Percentiles rank a stretch among this genome's conserved stretches.
phyloP scores from a whole-genome alignment of 306 rosid species.

The Fragaria ananassa region DNA sequence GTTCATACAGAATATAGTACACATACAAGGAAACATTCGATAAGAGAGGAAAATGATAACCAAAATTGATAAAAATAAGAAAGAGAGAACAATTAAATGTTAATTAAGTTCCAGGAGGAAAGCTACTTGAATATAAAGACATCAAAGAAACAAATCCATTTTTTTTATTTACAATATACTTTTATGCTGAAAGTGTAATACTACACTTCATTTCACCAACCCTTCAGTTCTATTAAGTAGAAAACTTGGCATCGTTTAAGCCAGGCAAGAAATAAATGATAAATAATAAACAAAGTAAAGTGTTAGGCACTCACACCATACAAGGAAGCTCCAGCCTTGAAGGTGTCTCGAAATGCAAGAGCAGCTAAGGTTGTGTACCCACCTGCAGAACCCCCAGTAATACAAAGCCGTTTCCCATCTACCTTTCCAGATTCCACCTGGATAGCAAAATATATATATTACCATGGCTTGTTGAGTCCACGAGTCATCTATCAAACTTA shows the following conservation, averaged over 20 bases:
- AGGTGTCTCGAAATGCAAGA: slow-evolving; percentile 71
- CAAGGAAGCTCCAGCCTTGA: slow-evolving; percentile 92
- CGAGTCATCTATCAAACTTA: neutral
- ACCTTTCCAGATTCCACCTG: slow-evolving; percentile 82
- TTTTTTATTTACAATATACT: too few relatives aligned
- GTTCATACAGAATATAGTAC: slow-evolving; percentile 5
- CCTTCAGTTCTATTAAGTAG: too few relatives aligned
- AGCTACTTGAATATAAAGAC: too few relatives aligned
- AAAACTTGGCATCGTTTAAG: too few relatives aligned
- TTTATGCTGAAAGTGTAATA: too few relatives aligned
- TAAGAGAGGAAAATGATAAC: neutral
- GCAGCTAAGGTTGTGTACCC: slow-evolving; percentile 97
- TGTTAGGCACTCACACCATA: slow-evolving; percentile 66
- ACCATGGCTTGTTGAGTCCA: neutral
- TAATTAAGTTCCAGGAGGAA: too few relatives aligned
- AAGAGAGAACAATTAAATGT: too few relatives aligned
- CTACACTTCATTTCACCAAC: too few relatives aligned
- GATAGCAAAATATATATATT: slow-evolving; percentile 15
- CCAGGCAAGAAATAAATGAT: too few relatives aligned
- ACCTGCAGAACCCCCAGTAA: slow-evolving; percentile 94
- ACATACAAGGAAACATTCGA: neutral
- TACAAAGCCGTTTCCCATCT: slow-evolving; percentile 73
- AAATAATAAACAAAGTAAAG: slow-evolving; percentile 9
- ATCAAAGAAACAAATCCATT: too few relatives aligned
- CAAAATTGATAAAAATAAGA: too few relatives aligned